phyloP scores from a whole-genome alignment of 805 yeast species.

The Saturnispora besseyi region DNA sequence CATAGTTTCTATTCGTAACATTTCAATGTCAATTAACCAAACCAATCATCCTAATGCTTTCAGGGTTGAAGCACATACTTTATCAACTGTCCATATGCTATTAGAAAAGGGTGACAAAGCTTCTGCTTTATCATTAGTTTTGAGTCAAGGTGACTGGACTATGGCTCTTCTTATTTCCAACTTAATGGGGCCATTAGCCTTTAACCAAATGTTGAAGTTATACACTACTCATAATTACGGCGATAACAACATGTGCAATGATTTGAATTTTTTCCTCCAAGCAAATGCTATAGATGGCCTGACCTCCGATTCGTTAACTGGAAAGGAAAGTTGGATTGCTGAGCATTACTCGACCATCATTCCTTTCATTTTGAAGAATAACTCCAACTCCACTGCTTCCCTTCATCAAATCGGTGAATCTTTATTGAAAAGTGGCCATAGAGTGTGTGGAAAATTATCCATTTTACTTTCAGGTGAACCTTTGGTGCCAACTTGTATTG shows the following conservation, averaged over 20 bases:
- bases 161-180: slow-evolving; percentile 66
- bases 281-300: slow-evolving; percentile 16
- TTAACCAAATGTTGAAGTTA: slow-evolving; percentile 36
- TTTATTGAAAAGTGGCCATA: slow-evolving; percentile 29
- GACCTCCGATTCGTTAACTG: slow-evolving; percentile 15
- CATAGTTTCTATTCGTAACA: slow-evolving; percentile 13
- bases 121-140: slow-evolving; percentile 54
- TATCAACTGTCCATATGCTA: slow-evolving; percentile 28
- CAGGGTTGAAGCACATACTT: slow-evolving; percentile 16
- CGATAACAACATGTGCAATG: slow-evolving; percentile 19
- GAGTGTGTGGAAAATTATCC: slow-evolving; percentile 34
- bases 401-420: slow-evolving; percentile 29
- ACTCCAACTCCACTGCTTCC: slow-evolving; percentile 16
- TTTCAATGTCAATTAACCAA: slow-evolving; percentile 8
- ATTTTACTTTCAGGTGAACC: slow-evolving; percentile 27
- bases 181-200: slow-evolving; percentile 48
- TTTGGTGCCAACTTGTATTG: slow-evolving; percentile 17
- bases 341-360: slow-evolving; percentile 24
- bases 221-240: slow-evolving; percentile 18
- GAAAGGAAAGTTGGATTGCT: slow-evolving; percentile 23
- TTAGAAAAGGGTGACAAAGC: slow-evolving; percentile 57
- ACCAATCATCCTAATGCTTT: slow-evolving; percentile 21
- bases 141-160: slow-evolving; percentile 64
- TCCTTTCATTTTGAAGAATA: slow-evolving; percentile 25
- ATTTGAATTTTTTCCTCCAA: slow-evolving; percentile 24